phyloP scores from a whole-genome alignment of 192 early-diverging fungal species.

The Coemansia sp. region DNA sequence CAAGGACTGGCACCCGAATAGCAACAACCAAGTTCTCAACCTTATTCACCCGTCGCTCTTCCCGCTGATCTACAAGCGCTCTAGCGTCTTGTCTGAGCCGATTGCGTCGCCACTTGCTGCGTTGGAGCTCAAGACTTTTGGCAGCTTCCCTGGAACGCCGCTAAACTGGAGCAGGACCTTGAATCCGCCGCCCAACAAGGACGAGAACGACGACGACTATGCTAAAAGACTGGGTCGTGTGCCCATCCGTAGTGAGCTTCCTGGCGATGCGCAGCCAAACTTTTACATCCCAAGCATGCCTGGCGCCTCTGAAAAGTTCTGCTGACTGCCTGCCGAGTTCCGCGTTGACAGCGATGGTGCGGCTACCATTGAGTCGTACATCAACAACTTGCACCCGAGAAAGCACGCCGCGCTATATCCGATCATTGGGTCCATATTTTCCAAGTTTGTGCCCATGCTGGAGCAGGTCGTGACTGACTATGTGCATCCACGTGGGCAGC shows the following conservation, averaged over 20 bases:
- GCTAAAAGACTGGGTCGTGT: background rate
- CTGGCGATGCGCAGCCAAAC: background rate
- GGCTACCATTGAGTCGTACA: conserved; percentile 61
- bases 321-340: conserved; percentile 73
- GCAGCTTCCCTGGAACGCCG: conserved; percentile 19
- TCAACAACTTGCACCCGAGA: conserved; percentile 73
- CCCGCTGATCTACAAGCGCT: conserved; percentile 44
- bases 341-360: conserved; percentile 56
- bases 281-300: conserved; percentile 9
- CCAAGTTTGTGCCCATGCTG: conserved; percentile 66
- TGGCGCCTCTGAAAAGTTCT: conserved; percentile 20
- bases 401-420: conserved; percentile 58
- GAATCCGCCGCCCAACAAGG: background rate
- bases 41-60: conserved; percentile 61
- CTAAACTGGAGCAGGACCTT: conserved; percentile 19
- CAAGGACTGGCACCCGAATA: conserved; percentile 56
- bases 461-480: conserved; percentile 57
- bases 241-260: background rate
- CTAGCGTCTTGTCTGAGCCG: conserved; percentile 21
- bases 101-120: conserved; percentile 34
- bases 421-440: conserved; percentile 58
- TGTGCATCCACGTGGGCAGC: conserved; percentile 4
- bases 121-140: conserved; percentile 34
- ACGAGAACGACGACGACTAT: background rate
- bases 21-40: conserved; percentile 57